Base-by-base conservation (phyloP, 1,139 yeast species). In the Protomyces arabidopsidicola region DNA sequence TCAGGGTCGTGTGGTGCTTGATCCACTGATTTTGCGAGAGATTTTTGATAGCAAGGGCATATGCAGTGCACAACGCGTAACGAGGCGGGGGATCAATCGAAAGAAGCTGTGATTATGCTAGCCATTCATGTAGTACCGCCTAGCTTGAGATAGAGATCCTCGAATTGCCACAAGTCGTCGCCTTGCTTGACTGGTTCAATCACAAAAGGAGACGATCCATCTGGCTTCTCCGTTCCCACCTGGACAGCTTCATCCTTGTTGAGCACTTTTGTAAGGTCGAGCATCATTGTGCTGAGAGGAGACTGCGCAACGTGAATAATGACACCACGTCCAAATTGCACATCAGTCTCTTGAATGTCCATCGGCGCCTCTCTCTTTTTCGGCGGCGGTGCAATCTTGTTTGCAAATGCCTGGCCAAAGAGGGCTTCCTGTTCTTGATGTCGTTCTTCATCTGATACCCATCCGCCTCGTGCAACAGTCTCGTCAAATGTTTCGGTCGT, bases 11-110 rank as follows among this genome's bases (percentile, higher is more conserved):
- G 35, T 68, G 24, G n/a, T 54, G 16, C 24, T 51, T 27, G 53
- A 57, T n/a, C 59, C 55, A 20, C 65, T 65, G 20, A 27, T 61
- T 14, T 56, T 68, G 35, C 60, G 64, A 50, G 68, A 67, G 24
- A 68, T 68, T 65, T 68, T 69, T 58, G 70, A 69, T 52, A 48
- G 39, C 16, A 52, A 38, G 52, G 59, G 69, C 27, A 66, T 68
- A 34, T 69, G 70, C 56, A 48, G 59, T 27, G 67, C 54, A 35
- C 27, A 39, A 42, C 31, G 54, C 36, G 48, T 54, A 24, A 56
- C 56, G 39, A 45, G 66, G 50, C n/a, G 35, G 18, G 56, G 61
- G 16, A 35, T 16, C n/a, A 53, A 42, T 51, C 55, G 63, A 18
- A 63, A 63, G 27, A 53, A 55, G 45, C 48, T 63, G 35, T 63